Base-by-base conservation (phyloP, 768 basidiomycete genomes). In the Heimioporus sp. region DNA sequence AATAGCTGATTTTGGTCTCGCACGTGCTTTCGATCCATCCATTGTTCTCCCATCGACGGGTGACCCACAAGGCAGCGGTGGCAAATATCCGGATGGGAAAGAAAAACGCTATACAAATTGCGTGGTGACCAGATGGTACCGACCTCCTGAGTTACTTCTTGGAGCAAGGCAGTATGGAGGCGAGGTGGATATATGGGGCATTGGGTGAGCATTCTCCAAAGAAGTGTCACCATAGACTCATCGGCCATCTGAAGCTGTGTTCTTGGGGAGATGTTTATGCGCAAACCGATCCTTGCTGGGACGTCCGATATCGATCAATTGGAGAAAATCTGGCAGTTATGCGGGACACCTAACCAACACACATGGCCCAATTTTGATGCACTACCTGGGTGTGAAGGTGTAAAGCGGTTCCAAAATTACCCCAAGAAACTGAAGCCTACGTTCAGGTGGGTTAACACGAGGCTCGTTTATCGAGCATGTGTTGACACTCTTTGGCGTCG, bases 131-230 rank as follows among this genome's bases (percentile, higher is more conserved):
- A 75, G 92, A 40, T 97, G 93, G 94, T 97, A 97, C 62, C 82
- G 94, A 17, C 92, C 94, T 15, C 94, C 94, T 0, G 93, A 97
- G 76, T 75, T 99, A 2, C 76, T 99, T 12, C 76, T 99, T 13
- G 94, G 95, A 37, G 88, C 91, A 15, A 78, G 86, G 42, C 82
- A 90, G 54, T 98, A 99, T 59, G 92, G 92, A 10, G 90, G 91
- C 1, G 92, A 93, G 59, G 87, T 99, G 39, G 97, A 99, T 69
- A 86, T 99, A 62, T 99, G 97, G 97, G 93, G 96, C 8, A 85
- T 98, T 48, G 97, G 96, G 85, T 95, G 65, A 60, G 84, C 75
- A 24, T 20, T 37, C 38, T 34, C 30, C 39, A 15, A 48, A 42
- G 28, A 31, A 41, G 24, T 16, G 9, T 43, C 38, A 28, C 36